Base-by-base conservation (phyloP, 2,329 filamentous ascomycete genomes). In the Daldinia eschscholtzii region DNA sequence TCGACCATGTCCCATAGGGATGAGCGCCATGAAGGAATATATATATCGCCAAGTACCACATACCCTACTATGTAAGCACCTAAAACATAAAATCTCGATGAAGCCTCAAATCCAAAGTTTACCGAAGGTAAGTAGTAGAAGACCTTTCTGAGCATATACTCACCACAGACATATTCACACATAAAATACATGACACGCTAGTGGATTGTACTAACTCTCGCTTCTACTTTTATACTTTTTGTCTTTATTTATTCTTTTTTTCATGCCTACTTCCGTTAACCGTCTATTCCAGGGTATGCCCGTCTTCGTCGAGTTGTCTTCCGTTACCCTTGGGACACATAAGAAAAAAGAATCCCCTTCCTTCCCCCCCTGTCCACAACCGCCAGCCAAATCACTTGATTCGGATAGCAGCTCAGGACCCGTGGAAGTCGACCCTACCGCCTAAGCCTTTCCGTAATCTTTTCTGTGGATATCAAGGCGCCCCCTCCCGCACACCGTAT, bases 281-380 rank as follows among this genome's bases (percentile, higher is more conserved):
- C 72, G 72, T 75, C 72, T 76, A 74, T 75, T 48, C 48, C 18
- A 68, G 71, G 73, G 73, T 76, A 75, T 75, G 67, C 71, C 69
- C 53, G 28, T 67, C 64, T 56, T 70, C 67, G 50, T 48, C 57
- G 57, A 64, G 61, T 52, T 35, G 30, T 67, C 64, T 70, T 56
- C 50, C 41, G 26, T 48, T 57, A 62, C 64, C 67, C 64, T 60
- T 56, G 61, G 64, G 67, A 70, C 64, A 70, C 60, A 68, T 59
- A 61, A 48, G 59, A 70, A 68, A 68, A 64, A 57, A 48, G 37
- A 35, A 46, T 28, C n/a, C 41, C 41, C 28, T 18, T 48, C 42
- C n/a, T 59, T 12, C 35, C 37, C 37, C 37, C 44, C 59, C 55
- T 53, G 18, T 50, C 68, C 62, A 44, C 61, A 46, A 35, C 18